These are phyloP conservation scores for Cryphonectria radicalis DNA, from an alignment of 2,329 filamentous ascomycete species.

Conservation along the genomic window DNA sequence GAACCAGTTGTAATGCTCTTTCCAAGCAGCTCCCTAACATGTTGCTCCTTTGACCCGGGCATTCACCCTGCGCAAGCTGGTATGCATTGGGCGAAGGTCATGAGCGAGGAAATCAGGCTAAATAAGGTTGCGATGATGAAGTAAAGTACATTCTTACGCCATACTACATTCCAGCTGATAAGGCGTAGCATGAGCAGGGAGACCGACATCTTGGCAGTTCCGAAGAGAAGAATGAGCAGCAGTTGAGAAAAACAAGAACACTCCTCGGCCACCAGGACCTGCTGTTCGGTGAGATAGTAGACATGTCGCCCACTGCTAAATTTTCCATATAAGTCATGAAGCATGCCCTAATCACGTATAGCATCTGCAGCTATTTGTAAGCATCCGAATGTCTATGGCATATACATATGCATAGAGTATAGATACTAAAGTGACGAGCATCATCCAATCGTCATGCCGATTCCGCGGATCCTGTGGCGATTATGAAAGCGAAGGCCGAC, in stretches of 20 bases:
- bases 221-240: not conserved
- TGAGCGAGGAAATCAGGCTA: not conserved
- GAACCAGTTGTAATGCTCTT: not conserved
- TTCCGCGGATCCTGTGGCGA: not conserved
- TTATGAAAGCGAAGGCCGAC: not conserved
- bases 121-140: not conserved
- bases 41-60: not conserved
- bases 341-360: not conserved
- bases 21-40: not conserved
- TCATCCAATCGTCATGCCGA: constrained; percentile 18
- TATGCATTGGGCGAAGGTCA: constrained; percentile 4
- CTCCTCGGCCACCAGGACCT: not conserved
- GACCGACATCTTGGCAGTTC: not conserved
- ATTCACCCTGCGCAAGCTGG: constrained; percentile 3
- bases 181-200: not conserved
- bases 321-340: constrained; percentile 1
- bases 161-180: not conserved
- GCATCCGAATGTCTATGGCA: not conserved
- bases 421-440: not conserved
- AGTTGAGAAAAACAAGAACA: constrained; percentile 3
- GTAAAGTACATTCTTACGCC: not conserved
- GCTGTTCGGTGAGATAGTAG: not conserved
- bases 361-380: not conserved
- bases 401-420: not conserved
- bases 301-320: constrained; percentile 3